Evolutionary conservation across 257 asterid genomes (phyloP).

Genomic region (Mitragyna speciosa): DNA sequence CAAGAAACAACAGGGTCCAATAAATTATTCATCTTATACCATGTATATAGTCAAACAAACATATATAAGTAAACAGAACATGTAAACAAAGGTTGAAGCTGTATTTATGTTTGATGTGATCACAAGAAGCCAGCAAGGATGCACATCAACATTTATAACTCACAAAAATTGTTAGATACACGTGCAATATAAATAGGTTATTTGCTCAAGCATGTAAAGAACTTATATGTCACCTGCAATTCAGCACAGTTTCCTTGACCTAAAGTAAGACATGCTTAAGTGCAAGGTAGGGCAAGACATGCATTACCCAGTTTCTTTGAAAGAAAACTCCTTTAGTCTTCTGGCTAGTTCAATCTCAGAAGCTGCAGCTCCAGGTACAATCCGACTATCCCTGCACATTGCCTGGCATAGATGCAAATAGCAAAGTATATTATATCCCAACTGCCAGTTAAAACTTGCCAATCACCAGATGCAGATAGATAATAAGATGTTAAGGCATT

Average conservation of each 20-base stretch:
- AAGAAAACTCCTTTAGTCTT: constrained; percentile 86
- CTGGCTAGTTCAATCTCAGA: constrained; percentile 90
- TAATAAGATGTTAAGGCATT: neutral
- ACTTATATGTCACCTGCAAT: neutral
- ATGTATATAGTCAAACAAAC: neutral
- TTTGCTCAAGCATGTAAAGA: neutral
- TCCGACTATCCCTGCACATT: constrained; percentile 96
- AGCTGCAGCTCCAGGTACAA: constrained; percentile 98
- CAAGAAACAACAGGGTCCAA: neutral
- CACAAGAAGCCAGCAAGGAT: neutral
- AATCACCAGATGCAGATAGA: neutral
- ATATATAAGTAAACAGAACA: neutral
- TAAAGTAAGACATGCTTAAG: neutral
- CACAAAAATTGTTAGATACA: neutral
- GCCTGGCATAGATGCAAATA: constrained; percentile 50
- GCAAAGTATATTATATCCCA: constrained; percentile 5
- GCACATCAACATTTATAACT: neutral
- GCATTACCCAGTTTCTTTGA: constrained; percentile 88
- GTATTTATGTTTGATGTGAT: neutral
- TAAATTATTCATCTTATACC: neutral
- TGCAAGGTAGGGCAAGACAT: constrained; percentile 1
- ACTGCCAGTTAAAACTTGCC: neutral
- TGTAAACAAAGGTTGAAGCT: neutral
- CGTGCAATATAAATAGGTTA: neutral
- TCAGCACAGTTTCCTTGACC: neutral